phyloP scores from a whole-genome alignment of 306 rosid species.

The Cicer judaicum region DNA sequence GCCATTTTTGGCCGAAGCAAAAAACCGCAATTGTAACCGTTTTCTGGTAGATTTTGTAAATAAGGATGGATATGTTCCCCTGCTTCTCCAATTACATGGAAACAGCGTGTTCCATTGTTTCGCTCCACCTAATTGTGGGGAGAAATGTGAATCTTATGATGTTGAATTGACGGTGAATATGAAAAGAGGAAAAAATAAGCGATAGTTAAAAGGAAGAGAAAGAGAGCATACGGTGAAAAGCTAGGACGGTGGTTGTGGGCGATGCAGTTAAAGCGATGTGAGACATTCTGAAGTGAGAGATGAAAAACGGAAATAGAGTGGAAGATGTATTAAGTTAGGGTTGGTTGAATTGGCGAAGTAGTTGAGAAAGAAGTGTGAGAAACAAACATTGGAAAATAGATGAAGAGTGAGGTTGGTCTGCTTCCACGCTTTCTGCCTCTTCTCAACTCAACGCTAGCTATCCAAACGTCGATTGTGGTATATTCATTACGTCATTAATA shows the following conservation, averaged over 20 bases:
- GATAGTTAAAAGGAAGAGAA: constrained; percentile 9
- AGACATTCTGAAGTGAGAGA: constrained; percentile 42
- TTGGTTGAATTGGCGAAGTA: not conserved
- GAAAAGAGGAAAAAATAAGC: not conserved
- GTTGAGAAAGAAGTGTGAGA: not conserved
- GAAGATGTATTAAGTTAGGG: constrained; percentile 28
- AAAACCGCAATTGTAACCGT: constrained; percentile 47
- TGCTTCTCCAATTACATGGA: constrained; percentile 47
- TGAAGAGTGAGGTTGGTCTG: constrained; percentile 2
- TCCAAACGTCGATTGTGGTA: not conserved
- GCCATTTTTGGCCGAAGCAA: constrained; percentile 47
- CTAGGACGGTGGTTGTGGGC: constrained; percentile 48
- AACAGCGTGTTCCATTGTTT: constrained; percentile 52
- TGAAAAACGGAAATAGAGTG: not conserved
- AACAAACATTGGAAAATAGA: not conserved
- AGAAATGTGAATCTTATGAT: not conserved
- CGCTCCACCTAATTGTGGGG: constrained; percentile 45
- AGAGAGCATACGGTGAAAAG: constrained; percentile 53
- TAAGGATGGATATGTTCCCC: constrained; percentile 41
- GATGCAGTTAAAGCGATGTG: constrained; percentile 55
- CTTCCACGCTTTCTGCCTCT: constrained; percentile 44
- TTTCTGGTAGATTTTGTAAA: constrained; percentile 47
- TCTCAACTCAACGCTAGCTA: not conserved
- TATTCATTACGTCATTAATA: no score
- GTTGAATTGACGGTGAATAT: not conserved